phyloP scores from a whole-genome alignment of 768 basidiomycete genomes.

The Tulasnella sp. region DNA sequence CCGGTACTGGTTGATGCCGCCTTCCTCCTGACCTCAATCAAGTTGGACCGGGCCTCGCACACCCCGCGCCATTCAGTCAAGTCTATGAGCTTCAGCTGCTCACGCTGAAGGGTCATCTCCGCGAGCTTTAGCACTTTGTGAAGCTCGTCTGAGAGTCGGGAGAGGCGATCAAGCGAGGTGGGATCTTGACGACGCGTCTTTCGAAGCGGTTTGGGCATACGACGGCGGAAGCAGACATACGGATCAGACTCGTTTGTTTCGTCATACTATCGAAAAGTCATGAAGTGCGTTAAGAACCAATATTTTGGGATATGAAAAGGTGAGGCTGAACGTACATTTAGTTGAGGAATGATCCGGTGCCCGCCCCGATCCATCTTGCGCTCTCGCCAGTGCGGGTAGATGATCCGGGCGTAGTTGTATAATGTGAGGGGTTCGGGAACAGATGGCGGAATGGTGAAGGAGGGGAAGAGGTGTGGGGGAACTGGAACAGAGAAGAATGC shows the following conservation, averaged over 20 bases:
- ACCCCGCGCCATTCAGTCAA: slow-evolving; percentile 47
- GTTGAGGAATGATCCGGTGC: slow-evolving; percentile 69
- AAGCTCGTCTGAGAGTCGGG: slow-evolving; percentile 70
- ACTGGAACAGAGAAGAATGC: slow-evolving; percentile 53
- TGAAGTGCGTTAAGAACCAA: background rate
- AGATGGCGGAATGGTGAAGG: slow-evolving; percentile 54
- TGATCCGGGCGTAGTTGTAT: slow-evolving; percentile 52
- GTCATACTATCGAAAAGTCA: slow-evolving; percentile 45
- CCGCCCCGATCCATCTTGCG: slow-evolving; percentile 71
- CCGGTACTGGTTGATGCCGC: slow-evolving; percentile 32
- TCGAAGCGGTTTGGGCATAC: slow-evolving; percentile 86
- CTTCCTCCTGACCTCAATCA: slow-evolving; percentile 73
- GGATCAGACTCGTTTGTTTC: slow-evolving; percentile 83
- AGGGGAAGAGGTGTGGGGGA: slow-evolving; percentile 52
- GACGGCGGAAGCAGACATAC: slow-evolving; percentile 92
- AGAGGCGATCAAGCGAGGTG: slow-evolving; percentile 78
- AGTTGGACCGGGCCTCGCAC: slow-evolving; percentile 65
- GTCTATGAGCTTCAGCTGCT: slow-evolving; percentile 61
- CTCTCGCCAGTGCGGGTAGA: slow-evolving; percentile 88
- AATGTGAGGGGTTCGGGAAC: slow-evolving; percentile 53
- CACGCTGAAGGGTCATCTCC: slow-evolving; percentile 53
- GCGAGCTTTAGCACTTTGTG: slow-evolving; percentile 62
- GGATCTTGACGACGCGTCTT: slow-evolving; percentile 90
- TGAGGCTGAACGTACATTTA: slow-evolving; percentile 56
- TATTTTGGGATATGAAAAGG: background rate